Evolutionary conservation across 106 monocot genomes (phyloP), one percentile per base, ranked within the genome.

Genomic region (Dendrobium nobile): DNA sequence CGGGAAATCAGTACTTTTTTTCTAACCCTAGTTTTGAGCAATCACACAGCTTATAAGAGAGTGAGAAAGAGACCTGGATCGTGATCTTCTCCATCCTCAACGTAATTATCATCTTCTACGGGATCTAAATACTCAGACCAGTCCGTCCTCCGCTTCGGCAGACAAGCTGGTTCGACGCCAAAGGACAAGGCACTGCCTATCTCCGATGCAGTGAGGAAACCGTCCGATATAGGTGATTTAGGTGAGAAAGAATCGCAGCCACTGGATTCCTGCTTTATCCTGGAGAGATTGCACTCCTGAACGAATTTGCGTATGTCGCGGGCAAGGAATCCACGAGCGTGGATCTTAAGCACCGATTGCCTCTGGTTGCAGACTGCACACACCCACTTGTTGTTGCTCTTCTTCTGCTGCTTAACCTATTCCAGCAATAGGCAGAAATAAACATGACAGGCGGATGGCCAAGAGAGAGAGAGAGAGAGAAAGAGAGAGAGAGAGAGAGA

Each of bases 381-480:
- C 8, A 48, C 41, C 90, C 90, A 90, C 77, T 88, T 90, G 82
- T 83, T 87, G 84, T 84, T 83, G 85, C 86, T 86, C 79, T 78
- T 83, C 80, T 79, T 87, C 82, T 85, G 83, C 80, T 90, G 90
- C 90, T 86, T 90, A 47, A 90, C 86, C 90, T 90, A 80, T 5
- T 59, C 42, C 45, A 16, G 48, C 10, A 40, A 45, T 18, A 37
- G 41, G 45, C 3, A 79, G 48, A 54, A 28, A 1, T 2, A 8
- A 8, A 45, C 41, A 80, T 27, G 41, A 59, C 19, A 19, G 7
- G 15, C 9, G 9, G 24, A 44, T 1, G 20, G 41, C 40, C 22
- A 44, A 67, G 67, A 67, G 67, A 31, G 31, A 31, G 68, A 31
- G 28, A 28, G 37, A 22, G 68, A 77, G 28, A 70, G 54, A 15